Conservation (phyloP, 495 filamentous ascomycete genomes). For the Pseudotulostoma volvatum region DNA sequence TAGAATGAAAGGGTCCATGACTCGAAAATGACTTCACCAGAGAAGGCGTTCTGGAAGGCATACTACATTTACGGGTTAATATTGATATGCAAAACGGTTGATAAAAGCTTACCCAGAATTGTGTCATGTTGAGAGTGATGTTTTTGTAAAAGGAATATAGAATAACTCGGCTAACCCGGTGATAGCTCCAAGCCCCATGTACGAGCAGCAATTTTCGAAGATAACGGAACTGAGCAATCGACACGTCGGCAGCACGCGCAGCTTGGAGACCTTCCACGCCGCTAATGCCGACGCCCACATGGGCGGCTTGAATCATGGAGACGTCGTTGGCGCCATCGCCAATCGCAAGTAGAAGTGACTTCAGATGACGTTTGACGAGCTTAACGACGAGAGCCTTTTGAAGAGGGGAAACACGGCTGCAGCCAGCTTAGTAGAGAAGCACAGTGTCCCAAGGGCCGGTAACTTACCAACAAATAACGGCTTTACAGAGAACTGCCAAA, state of each 20-base stretch:
- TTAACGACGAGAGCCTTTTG: slow-evolving; percentile 98
- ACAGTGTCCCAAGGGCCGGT: not conserved
- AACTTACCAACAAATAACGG: slow-evolving; percentile 82
- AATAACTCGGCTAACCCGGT: slow-evolving; percentile 90
- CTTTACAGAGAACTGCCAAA: slow-evolving; percentile 89
- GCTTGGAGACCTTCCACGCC: slow-evolving; percentile 98
- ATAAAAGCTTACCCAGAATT: slow-evolving; percentile 72
- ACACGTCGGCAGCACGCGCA: slow-evolving; percentile 86
- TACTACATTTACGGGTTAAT: slow-evolving; percentile 42
- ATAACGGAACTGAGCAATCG: slow-evolving; percentile 93
- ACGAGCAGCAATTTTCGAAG: slow-evolving; percentile 89
- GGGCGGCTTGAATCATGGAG: slow-evolving; percentile 98
- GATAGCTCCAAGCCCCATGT: slow-evolving; percentile 95
- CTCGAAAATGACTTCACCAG: slow-evolving; percentile 95
- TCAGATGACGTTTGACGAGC: slow-evolving; percentile 89
- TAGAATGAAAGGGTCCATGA: slow-evolving; percentile 98
- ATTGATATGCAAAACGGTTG: slow-evolving; percentile 1
- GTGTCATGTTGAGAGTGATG: slow-evolving; percentile 94
- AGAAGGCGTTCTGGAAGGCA: slow-evolving; percentile 96
- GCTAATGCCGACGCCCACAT: slow-evolving; percentile 96
- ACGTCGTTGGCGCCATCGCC: slow-evolving; percentile 98
- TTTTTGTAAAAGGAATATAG: slow-evolving; percentile 99
- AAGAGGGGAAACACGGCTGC: slow-evolving; percentile 84
- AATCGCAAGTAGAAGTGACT: slow-evolving; percentile 84
- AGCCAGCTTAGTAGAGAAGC: slow-evolving; percentile 7